Evolutionary conservation across 257 asterid species (phyloP).

Genomic region (Nicotiana undulata): DNA sequence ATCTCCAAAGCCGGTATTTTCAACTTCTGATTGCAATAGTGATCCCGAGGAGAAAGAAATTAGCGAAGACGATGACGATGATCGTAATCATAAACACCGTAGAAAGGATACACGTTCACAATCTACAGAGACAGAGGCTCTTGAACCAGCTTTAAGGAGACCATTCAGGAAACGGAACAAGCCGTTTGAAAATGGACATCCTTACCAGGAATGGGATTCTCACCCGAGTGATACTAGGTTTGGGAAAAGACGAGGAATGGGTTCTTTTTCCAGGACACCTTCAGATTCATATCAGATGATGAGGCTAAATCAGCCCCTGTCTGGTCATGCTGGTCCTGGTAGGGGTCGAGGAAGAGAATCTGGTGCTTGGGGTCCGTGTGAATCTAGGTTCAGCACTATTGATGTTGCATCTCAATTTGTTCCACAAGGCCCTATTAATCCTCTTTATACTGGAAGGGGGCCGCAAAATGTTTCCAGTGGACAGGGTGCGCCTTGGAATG

Average conservation of each 20-base stretch:
- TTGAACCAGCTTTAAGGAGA: constrained; percentile 49
- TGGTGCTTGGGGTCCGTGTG: constrained; percentile 58
- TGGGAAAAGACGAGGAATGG: constrained; percentile 52
- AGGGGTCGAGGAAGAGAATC: constrained; percentile 80
- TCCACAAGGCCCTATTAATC: constrained; percentile 56
- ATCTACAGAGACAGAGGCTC: constrained; percentile 58
- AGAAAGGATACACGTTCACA: constrained; percentile 62
- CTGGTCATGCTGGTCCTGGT: constrained; percentile 45
- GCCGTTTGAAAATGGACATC: constrained; percentile 70
- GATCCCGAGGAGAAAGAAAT: constrained; percentile 83
- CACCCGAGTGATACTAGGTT: constrained; percentile 54
- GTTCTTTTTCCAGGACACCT: constrained; percentile 54
- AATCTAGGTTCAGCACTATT: constrained; percentile 63
- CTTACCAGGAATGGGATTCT: constrained; percentile 53
- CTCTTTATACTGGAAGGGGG: constrained; percentile 79
- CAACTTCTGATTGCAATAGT: constrained; percentile 56
- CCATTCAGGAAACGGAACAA: constrained; percentile 68
- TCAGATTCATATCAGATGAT: constrained; percentile 53
- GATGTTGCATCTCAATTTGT: constrained; percentile 64
- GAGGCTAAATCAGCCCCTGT: constrained; percentile 45
- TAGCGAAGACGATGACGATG: constrained; percentile 96
- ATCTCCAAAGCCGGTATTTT: constrained; percentile 55
- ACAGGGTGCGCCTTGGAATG: constrained; percentile 57
- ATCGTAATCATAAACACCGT: constrained; percentile 98
- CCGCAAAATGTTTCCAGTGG: constrained; percentile 47